These are phyloP conservation scores for Dipteronia dyeriana DNA, from an alignment of 345 rosid genomes.

Conservation along the genomic window DNA sequence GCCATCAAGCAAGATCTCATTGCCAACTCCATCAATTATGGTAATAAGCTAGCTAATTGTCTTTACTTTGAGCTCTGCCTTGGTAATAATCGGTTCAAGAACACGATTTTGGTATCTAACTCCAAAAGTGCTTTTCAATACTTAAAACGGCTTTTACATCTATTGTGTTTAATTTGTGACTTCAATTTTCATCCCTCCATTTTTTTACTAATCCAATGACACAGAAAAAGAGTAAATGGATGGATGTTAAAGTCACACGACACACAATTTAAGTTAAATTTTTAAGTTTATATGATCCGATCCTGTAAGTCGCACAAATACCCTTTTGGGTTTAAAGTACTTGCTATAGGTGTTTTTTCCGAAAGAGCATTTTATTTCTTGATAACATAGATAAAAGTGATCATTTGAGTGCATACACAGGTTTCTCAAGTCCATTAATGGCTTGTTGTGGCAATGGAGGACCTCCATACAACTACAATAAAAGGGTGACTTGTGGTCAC, in stretches of 20 bases:
- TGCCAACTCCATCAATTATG: slow-evolving; percentile 53
- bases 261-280: too few relatives aligned
- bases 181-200: too few relatives aligned
- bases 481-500: slow-evolving; percentile 60
- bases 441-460: slow-evolving; percentile 93
- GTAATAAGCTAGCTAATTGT: slow-evolving; percentile 30
- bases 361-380: neutral
- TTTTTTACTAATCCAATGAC: too few relatives aligned
- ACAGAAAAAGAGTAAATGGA: too few relatives aligned
- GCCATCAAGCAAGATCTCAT: slow-evolving; percentile 75
- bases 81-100: too few relatives aligned
- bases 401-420: slow-evolving; percentile 28
- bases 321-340: neutral
- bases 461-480: slow-evolving; percentile 77
- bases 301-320: too few relatives aligned
- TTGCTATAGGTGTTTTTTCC: neutral
- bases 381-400: neutral
- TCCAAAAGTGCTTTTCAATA: neutral
- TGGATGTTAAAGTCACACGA: too few relatives aligned
- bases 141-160: neutral
- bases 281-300: too few relatives aligned
- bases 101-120: too few relatives aligned
- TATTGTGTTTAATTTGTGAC: neutral
- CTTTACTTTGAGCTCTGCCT: neutral
- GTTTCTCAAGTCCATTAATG: slow-evolving; percentile 69